Evolutionary conservation across 179 eudicot species (phyloP).

Genomic region (Heliamphora pulchella): DNA sequence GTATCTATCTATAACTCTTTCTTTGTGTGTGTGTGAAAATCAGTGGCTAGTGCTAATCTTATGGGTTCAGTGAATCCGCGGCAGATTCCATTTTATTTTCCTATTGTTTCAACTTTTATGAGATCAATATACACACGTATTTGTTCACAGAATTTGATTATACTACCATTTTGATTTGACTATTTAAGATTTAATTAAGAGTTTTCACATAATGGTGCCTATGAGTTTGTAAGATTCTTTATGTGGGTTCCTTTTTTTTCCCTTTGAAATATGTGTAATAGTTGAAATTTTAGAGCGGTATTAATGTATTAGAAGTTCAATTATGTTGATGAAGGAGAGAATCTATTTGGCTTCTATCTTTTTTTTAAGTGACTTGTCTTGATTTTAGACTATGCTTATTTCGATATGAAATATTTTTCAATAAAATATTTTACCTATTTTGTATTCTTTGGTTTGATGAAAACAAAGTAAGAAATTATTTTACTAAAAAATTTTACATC

Average conservation of each 20-base stretch:
- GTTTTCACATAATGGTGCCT: background rate
- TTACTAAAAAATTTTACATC: no score
- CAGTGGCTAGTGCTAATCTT: background rate
- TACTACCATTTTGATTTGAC: background rate
- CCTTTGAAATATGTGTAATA: background rate
- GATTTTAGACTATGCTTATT: no score
- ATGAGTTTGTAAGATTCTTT: background rate
- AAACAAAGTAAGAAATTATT: no score
- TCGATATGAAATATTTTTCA: no score
- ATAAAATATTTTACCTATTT: no score
- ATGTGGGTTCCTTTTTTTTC: background rate
- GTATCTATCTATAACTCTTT: background rate
- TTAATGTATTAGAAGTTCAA: background rate
- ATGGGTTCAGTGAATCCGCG: background rate
- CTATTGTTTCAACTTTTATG: background rate
- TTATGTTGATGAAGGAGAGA: no score
- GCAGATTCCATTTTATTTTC: background rate
- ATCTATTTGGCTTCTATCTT: no score
- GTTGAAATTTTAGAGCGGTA: background rate
- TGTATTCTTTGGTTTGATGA: no score
- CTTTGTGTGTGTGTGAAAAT: background rate
- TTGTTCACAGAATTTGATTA: background rate
- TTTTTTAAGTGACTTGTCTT: no score
- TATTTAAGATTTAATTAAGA: background rate
- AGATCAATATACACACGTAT: background rate